phyloP scores from a whole-genome alignment of 2,329 filamentous ascomycete genomes.

The Allantophomopsis cytisporea region DNA sequence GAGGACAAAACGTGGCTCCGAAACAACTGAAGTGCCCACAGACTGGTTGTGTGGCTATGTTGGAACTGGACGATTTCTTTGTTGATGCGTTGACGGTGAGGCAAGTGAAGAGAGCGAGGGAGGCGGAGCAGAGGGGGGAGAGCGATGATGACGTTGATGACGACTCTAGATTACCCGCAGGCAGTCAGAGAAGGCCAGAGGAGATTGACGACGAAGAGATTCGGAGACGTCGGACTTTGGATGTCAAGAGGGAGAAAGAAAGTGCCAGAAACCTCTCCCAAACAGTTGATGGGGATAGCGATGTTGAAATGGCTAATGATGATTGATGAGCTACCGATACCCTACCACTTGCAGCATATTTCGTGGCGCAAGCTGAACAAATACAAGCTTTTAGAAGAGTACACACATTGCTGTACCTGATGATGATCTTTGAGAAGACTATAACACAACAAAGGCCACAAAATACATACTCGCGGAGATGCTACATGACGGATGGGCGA shows the following conservation, averaged over 20 bases:
- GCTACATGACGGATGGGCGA: no score
- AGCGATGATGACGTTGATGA: not conserved
- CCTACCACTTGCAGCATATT: no score
- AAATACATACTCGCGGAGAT: no score
- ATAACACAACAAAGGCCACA: not conserved
- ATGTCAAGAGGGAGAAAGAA: not conserved
- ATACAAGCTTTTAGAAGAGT: no score
- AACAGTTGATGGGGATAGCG: no score
- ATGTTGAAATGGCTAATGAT: no score
- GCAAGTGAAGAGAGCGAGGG: not conserved
- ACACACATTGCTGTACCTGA: no score
- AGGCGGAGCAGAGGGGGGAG: not conserved
- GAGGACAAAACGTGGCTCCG: slow-evolving; percentile 1
- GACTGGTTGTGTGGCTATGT: slow-evolving; percentile 45
- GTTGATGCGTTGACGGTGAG: not conserved
- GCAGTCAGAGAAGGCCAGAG: not conserved
- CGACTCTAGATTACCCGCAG: not conserved
- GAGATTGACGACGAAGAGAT: not conserved
- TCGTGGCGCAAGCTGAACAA: no score
- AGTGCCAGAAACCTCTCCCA: no score
- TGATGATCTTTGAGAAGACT: no score
- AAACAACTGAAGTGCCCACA: slow-evolving; percentile 44
- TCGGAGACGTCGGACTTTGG: not conserved
- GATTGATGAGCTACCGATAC: no score
- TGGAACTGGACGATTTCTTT: not conserved